Conservation (phyloP, 495 filamentous ascomycete genomes). For the Neurospora intermedia region DNA sequence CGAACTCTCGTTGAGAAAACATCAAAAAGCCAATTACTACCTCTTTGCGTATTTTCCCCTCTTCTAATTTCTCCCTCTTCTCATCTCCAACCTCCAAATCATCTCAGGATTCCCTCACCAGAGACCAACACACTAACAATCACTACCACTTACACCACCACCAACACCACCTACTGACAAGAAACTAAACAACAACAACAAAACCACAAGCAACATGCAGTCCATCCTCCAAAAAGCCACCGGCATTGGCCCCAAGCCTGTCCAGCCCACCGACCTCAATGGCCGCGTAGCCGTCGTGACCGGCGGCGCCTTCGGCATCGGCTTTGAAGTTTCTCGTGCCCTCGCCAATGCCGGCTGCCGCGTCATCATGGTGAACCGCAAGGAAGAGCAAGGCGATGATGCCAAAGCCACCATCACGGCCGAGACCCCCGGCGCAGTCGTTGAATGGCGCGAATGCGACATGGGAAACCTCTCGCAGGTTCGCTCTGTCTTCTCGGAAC, state of each 20-base stretch:
- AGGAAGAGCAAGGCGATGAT: constrained; percentile 30
- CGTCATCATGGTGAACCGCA: constrained; percentile 31
- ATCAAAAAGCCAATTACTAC: neutral
- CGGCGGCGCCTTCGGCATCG: constrained; percentile 46
- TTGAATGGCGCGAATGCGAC: constrained; percentile 37
- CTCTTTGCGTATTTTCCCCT: no score
- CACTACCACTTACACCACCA: neutral
- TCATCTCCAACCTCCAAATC: neutral
- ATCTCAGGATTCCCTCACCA: neutral
- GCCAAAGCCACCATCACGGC: constrained; percentile 25
- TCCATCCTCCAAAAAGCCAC: constrained; percentile 17
- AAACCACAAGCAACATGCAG: constrained; percentile 9
- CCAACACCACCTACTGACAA: neutral
- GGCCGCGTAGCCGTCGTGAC: constrained; percentile 42
- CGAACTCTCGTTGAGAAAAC: neutral
- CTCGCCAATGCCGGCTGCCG: constrained; percentile 20
- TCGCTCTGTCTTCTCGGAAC: constrained; percentile 24
- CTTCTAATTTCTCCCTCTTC: no score
- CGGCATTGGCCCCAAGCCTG: constrained; percentile 15
- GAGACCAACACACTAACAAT: neutral
- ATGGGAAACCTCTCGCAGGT: constrained; percentile 28
- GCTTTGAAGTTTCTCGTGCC: constrained; percentile 38
- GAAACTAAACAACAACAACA: no score
- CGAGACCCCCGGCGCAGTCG: constrained; percentile 15
- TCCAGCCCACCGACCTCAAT: constrained; percentile 18